A percentile compares a stretch with the other conserved stretches of the same genome.
Evolutionary conservation across 2,329 filamentous ascomycete species (phyloP).

Genomic region (Pyrenophora graminea): DNA sequence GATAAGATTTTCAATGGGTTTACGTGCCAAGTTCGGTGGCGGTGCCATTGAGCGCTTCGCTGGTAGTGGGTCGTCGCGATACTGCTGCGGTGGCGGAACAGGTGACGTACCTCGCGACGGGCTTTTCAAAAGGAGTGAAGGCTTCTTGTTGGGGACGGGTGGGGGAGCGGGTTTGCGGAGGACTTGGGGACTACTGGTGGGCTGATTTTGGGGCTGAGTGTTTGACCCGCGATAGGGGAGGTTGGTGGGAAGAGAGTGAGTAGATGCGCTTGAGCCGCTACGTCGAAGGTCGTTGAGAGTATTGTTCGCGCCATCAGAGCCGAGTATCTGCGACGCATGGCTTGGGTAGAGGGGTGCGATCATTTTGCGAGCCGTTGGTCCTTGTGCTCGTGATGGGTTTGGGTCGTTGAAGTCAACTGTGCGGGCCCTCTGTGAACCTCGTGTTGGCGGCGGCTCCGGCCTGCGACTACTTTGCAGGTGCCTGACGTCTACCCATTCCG

Average conservation of each 20-base stretch:
- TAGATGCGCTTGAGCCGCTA: slow-evolving; percentile 31
- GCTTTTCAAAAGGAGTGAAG: slow-evolving; percentile 29
- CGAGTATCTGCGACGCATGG: slow-evolving; percentile 25
- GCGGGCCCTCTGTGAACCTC: slow-evolving; percentile 36
- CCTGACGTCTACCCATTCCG: slow-evolving; percentile 74
- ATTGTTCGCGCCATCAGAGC: slow-evolving; percentile 29
- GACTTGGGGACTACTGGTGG: slow-evolving; percentile 27
- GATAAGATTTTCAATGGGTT: slow-evolving; percentile 25
- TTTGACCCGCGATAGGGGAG: slow-evolving; percentile 23
- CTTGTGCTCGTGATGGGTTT: slow-evolving; percentile 30
- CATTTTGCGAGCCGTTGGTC: slow-evolving; percentile 35
- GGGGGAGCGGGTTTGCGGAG: slow-evolving; percentile 42
- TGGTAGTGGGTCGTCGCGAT: slow-evolving; percentile 31
- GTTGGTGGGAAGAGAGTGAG: slow-evolving; percentile 34
- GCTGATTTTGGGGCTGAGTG: slow-evolving; percentile 6
- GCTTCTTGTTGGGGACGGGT: slow-evolving; percentile 42
- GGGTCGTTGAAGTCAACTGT: slow-evolving; percentile 37
- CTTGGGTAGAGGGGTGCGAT: slow-evolving; percentile 35
- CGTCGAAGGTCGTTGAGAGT: slow-evolving; percentile 28
- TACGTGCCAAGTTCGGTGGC: slow-evolving; percentile 16
- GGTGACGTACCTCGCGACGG: slow-evolving; percentile 9
- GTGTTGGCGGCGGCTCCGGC: slow-evolving; percentile 40
- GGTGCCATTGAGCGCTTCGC: slow-evolving; percentile 35
- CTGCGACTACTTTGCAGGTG: slow-evolving; percentile 22
- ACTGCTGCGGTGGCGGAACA: slow-evolving; percentile 21